Evolutionary conservation across 2,329 filamentous ascomycete species (phyloP), one percentile per base, ranked within the genome.

Genomic region (Cladosporium sp.): DNA sequence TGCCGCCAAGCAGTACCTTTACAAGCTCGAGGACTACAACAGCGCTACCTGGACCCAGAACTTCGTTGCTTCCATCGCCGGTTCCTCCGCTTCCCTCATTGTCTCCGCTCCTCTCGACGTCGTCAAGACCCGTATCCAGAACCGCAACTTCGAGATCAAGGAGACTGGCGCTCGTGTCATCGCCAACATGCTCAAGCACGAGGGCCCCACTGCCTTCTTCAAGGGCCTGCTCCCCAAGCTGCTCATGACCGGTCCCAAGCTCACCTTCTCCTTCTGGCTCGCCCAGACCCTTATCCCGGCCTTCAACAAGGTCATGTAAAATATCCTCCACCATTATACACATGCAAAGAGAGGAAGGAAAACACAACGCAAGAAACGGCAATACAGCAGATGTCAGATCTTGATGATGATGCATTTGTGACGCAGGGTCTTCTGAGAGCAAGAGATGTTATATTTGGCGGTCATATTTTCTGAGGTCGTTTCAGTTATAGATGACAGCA

Each of bases 211-310:
- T 18, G 89, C 90, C 74, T 98, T 99, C 87, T 99, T 99, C 88
- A 99, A 99, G 88, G 95, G 95, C 52, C 82, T 99, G 70, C 91
- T 93, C 59, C 95, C 95, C 69, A 99, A 99, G 90, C 88, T 99
- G 70, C 86, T 99, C 75, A 99, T 99, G 95, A 99, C 95, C 18
- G 96, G 95, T 28, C 95, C 95, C 69, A 99, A 99, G 87, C 86
- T 99, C 67, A 95, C 98, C 69, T 99, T 99, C 85, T 97, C 93
- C 68, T 99, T 99, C 89, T 99, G 95, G 95, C 88, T 99, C 77
- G 95, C 95, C 66, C 95, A 99, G 85, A 98, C 95, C 33, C 84
- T 99, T 74, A 99, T 99, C 77, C 95, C 95, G 61, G 90, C 93
- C 46, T 98, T 98, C 79, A 91, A 87, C 75, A 87, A 88, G 79